These are phyloP conservation scores for Chrysanthemum seticuspe DNA, from an alignment of 129 eudicot genomes.

Conservation along the genomic window DNA sequence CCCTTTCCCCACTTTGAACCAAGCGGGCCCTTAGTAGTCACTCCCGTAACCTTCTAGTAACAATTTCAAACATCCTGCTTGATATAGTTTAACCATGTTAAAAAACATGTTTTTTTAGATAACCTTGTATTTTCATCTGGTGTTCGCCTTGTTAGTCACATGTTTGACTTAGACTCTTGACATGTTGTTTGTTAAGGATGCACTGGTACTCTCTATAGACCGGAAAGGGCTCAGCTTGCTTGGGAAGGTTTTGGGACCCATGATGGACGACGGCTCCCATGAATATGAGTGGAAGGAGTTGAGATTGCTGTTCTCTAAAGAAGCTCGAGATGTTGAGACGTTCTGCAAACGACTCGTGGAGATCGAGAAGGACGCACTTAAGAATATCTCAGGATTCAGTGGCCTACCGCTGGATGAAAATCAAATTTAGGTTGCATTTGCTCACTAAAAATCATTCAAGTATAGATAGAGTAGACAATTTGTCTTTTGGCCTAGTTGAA, in stretches of 20 bases:
- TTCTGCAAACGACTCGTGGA: conserved; percentile 69
- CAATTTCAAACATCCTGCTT: background rate
- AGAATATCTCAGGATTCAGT: conserved; percentile 50
- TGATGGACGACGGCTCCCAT: conserved; percentile 51
- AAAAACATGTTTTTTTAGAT: background rate
- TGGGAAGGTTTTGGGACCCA: conserved; percentile 63
- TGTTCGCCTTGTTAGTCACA: background rate
- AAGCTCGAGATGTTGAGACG: conserved; percentile 61
- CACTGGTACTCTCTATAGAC: conserved; percentile 63
- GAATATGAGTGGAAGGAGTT: conserved; percentile 72
- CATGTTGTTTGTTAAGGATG: conserved; percentile 54
- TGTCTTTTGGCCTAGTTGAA: too few relatives aligned
- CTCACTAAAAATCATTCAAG: too few relatives aligned
- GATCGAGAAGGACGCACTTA: conserved; percentile 72
- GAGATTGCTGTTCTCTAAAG: conserved; percentile 53
- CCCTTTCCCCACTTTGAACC: too few relatives aligned
- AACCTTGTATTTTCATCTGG: background rate
- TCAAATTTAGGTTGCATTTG: conserved; percentile 7
- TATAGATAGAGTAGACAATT: too few relatives aligned
- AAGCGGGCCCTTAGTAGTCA: too few relatives aligned
- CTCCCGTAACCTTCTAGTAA: background rate
- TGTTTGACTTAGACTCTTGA: conserved; percentile 13
- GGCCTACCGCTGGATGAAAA: conserved; percentile 43
- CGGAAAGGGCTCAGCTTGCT: conserved; percentile 78
- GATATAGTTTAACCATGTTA: background rate